Evolutionary conservation across 768 basidiomycete species (phyloP), one percentile per base, ranked within the genome.

Genomic region (Amanita pseudoporphyria): DNA sequence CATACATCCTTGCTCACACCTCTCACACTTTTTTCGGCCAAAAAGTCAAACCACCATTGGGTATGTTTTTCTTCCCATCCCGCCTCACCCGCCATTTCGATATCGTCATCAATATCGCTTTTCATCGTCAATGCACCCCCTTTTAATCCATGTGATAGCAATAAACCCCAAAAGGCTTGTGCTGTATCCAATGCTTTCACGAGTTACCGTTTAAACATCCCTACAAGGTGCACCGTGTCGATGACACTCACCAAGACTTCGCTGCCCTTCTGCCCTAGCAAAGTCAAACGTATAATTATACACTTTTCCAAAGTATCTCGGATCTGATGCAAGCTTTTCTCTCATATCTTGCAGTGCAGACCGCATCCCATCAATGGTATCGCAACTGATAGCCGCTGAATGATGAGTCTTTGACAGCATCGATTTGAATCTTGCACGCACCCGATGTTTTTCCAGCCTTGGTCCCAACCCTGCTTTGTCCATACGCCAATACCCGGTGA

Each of bases 1-100:
- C 89, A 92, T 14, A 86, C 87, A 66, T 91, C 90, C 66, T 86
- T 88, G 67, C 87, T 91, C 28, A 94, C 75, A 4, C 87, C 89
- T 60, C 84, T 85, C 18, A 71, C 71, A 1, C 79, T 81, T 55
- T 77, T 82, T 60, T 75, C 68, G 28, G 61, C 65, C 62, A 93
- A 63, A 62, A 80, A 94, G n/a, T 83, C 79, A 57, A 84, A 78
- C 91, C 91, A 94, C 77, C 77, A 78, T 21, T 77, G 61, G 13
- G 73, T 77, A 59, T 84, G 76, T 53, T 78, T 72, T 42, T 69
- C 67, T 54, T 73, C 71, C 82, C 84, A 90, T 2, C 84, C 84
- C 7, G 67, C 72, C 21, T 63, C 64, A 49, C 69, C 67, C 47
- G 71, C 70, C 58, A 77, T 75, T 28, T 72, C 68, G 10, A 68